Evolutionary conservation across 1,284 basidiomycete species (phyloP).

Genomic region (Ceratobasidium sp.): DNA sequence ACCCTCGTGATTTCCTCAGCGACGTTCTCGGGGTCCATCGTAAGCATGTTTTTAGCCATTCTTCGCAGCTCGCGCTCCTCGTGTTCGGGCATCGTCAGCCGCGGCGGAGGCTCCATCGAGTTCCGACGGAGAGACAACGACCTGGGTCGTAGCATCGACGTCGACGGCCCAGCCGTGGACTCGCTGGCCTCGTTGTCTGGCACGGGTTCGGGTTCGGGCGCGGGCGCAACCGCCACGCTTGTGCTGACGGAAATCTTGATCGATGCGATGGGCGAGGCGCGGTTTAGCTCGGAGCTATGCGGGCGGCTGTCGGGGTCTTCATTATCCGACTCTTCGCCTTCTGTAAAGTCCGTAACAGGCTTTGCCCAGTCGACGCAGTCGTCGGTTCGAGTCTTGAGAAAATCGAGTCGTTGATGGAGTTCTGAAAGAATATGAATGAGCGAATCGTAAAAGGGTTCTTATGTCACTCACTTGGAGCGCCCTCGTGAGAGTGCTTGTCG

Average conservation of each 20-base stretch:
- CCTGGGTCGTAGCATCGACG: slow-evolving; percentile 68
- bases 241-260: slow-evolving; percentile 8
- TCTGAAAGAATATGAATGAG: neutral
- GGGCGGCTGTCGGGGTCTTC: slow-evolving; percentile 37
- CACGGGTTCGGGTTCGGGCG: slow-evolving; percentile 53
- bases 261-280: neutral
- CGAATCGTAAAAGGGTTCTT: slow-evolving; percentile 56
- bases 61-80: slow-evolving; percentile 71
- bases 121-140: slow-evolving; percentile 3
- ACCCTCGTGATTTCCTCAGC: slow-evolving; percentile 81
- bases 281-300: slow-evolving; percentile 19
- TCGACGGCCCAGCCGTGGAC: slow-evolving; percentile 55
- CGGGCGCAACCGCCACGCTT: neutral
- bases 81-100: slow-evolving; percentile 59
- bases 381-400: slow-evolving; percentile 11
- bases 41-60: slow-evolving; percentile 67
- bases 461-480: slow-evolving; percentile 72
- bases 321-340: slow-evolving; percentile 28
- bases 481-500: slow-evolving; percentile 65
- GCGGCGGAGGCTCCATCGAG: slow-evolving; percentile 1
- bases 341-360: slow-evolving; percentile 25
- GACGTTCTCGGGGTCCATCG: slow-evolving; percentile 69
- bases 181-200: slow-evolving; percentile 62
- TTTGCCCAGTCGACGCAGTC: slow-evolving; percentile 40
- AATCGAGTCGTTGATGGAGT: slow-evolving; percentile 4